Evolutionary conservation across 2,329 filamentous ascomycete species (phyloP).

Genomic region (Sarocladiaceae sp.): DNA sequence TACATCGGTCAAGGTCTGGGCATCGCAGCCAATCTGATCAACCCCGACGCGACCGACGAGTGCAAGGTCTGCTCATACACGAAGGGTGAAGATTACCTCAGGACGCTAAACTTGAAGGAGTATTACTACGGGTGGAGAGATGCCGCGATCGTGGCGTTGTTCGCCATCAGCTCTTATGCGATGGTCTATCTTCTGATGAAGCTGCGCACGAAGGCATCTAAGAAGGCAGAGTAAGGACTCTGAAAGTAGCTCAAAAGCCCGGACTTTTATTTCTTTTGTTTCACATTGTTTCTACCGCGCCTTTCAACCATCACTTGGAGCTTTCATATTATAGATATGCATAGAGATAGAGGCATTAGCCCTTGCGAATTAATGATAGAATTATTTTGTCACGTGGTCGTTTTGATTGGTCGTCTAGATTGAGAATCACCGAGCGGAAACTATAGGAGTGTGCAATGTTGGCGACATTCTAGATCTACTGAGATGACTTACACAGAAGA

Average conservation of each 20-base stretch:
- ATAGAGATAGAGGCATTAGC: no score
- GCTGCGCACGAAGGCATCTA: slow-evolving; percentile 42
- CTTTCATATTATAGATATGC: no score
- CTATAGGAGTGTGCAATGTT: no score
- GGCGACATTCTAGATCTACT: no score
- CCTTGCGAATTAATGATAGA: no score
- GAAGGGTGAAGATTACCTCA: slow-evolving; percentile 55
- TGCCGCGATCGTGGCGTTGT: slow-evolving; percentile 54
- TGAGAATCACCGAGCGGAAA: no score
- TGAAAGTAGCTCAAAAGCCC: not conserved
- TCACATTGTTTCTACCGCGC: not conserved
- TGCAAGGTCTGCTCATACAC: slow-evolving; percentile 61
- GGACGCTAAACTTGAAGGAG: slow-evolving; percentile 53
- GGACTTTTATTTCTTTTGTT: not conserved
- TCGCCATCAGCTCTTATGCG: slow-evolving; percentile 49
- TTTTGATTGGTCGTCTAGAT: no score
- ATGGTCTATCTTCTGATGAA: slow-evolving; percentile 44
- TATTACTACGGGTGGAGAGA: slow-evolving; percentile 66
- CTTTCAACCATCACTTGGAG: no score
- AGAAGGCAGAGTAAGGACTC: slow-evolving; percentile 39
- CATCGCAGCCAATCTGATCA: slow-evolving; percentile 46
- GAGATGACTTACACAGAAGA: no score
- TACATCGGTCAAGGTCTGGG: slow-evolving; percentile 46
- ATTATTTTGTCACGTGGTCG: no score
- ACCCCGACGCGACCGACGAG: slow-evolving; percentile 49